These are phyloP conservation scores for Begonia masoniana DNA, from an alignment of 306 rosid genomes.

Conservation along the genomic window DNA sequence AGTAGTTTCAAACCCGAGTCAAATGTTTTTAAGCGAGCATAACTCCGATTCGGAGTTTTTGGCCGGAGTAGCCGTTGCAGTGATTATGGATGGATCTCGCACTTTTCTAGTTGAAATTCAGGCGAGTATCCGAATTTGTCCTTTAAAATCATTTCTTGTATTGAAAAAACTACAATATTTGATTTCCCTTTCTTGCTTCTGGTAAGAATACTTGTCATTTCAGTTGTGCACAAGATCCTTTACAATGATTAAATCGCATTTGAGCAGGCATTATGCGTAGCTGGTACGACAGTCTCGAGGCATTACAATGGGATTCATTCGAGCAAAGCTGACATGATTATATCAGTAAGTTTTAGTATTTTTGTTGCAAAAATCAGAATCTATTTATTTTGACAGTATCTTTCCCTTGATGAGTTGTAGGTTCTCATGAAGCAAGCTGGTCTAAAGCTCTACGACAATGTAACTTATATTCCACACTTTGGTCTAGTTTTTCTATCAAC, in stretches of 20 bases:
- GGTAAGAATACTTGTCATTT: too few relatives aligned
- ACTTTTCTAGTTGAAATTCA: conserved; percentile 83
- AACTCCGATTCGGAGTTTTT: conserved; percentile 46
- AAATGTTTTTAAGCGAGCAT: conserved; percentile 69
- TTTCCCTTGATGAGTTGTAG: conserved; percentile 23
- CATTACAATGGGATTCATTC: conserved; percentile 48
- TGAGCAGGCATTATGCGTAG: conserved; percentile 65
- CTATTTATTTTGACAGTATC: too few relatives aligned
- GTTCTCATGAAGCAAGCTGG: conserved; percentile 86
- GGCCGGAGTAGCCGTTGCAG: conserved; percentile 82
- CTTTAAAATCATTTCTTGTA: too few relatives aligned
- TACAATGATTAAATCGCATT: conserved; percentile 2
- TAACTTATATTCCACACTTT: conserved; percentile 26
- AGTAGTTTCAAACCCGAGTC: conserved; percentile 63
- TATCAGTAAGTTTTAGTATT: conserved; percentile 52
- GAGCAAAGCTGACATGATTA: conserved; percentile 69
- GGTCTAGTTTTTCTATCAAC: conserved; percentile 1
- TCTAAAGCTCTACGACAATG: conserved; percentile 60
- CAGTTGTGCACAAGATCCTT: neutral
- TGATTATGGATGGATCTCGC: conserved; percentile 85
- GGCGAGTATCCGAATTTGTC: conserved; percentile 26
- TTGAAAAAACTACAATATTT: too few relatives aligned
- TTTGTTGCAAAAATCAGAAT: conserved; percentile 1
- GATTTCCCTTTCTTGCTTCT: too few relatives aligned
- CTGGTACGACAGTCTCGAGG: conserved; percentile 21